Evolutionary conservation across 192 early-diverging fungal species (phyloP), one percentile per base, ranked within the genome.

Genomic region (Helicostylum pulchrum): DNA sequence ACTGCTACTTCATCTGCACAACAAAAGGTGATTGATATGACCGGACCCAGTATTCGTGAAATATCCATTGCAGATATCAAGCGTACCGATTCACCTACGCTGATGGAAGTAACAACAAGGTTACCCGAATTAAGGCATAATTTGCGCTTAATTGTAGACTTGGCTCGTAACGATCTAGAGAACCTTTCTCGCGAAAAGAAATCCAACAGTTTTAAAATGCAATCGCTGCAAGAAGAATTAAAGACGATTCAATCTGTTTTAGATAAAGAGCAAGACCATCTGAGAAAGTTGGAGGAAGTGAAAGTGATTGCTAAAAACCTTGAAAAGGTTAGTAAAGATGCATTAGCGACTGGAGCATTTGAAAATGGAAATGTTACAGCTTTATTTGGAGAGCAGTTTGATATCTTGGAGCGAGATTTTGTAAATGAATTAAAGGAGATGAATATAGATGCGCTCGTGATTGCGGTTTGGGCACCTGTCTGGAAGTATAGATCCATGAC

Each of bases 11-110:
- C 72, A 0, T 68, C 73, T 23, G 63, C 72, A 4, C 74, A 77
- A 17, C 70, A 82, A 65, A 95, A 92, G 68, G 89, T 95, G 57
- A 72, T 92, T 42, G 93, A 95, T 72, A 91, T 95, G 91, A 92
- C 90, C 0, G 89, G 90, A 12, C 79, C 80, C 47, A 79, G 85
- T 43, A 67, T 74, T 12, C 70, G 81, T 31, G 85, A 84, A 52
- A 61, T 84, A 23, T 73, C 79, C 0, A 66, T 76, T 5, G 49
- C 71, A 8, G 66, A 73, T 8, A 52, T 73, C 17, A 82, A 74
- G 17, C 73, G 78, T 32, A 81, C 78, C 60, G 75, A 77, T n/a
- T 80, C 80, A 15, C 72, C 68, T 0, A 70, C 74, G 5, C 54
- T 82, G 8, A 74, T 77, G 57, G 80, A 87, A 36, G 64, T 82